Percentiles rank a stretch among this genome's conserved stretches.
phyloP scores from a whole-genome alignment of 2,329 filamentous ascomycete genomes.

The Anthostomella pinea region DNA sequence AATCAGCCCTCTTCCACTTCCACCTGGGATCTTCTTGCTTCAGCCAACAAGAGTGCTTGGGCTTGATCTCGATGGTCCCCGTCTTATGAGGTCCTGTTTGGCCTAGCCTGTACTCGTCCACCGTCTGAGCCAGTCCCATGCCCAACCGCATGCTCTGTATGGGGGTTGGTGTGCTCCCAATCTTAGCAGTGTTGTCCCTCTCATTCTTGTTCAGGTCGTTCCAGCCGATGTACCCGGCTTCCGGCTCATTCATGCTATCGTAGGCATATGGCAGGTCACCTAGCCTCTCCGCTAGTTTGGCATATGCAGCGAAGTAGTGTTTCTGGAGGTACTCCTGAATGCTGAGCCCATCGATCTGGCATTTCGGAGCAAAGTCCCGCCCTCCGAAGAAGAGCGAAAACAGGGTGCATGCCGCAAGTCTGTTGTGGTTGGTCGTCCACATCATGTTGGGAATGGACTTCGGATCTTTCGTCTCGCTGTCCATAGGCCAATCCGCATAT shows the following conservation, averaged over 20 bases:
- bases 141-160: slow-evolving; percentile 21
- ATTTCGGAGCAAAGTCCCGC: slow-evolving; percentile 19
- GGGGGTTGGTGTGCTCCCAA: slow-evolving; percentile 20
- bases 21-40: slow-evolving; percentile 18
- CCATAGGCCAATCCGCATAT: slow-evolving; percentile 22
- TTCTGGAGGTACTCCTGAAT: slow-evolving; percentile 26
- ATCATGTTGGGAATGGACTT: slow-evolving; percentile 23
- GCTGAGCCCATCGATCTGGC: slow-evolving; percentile 20
- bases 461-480: slow-evolving; percentile 22
- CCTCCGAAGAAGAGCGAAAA: slow-evolving; percentile 24
- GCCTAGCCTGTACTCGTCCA: slow-evolving; percentile 19
- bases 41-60: slow-evolving; percentile 18
- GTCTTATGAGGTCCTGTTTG: slow-evolving; percentile 22
- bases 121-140: slow-evolving; percentile 17
- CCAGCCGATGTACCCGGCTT: slow-evolving; percentile 20
- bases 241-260: slow-evolving; percentile 27
- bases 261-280: slow-evolving; percentile 19
- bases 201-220: slow-evolving; percentile 15
- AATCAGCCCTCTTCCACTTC: slow-evolving; percentile 13
- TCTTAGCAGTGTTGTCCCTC: slow-evolving; percentile 19
- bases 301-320: slow-evolving; percentile 22
- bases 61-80: slow-evolving; percentile 14
- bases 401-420: slow-evolving; percentile 19
- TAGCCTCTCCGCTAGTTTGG: slow-evolving; percentile 13
- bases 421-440: slow-evolving; percentile 27